Evolutionary conservation across 495 filamentous ascomycete genomes (phyloP).

Genomic region (Apiosordaria backusii): DNA sequence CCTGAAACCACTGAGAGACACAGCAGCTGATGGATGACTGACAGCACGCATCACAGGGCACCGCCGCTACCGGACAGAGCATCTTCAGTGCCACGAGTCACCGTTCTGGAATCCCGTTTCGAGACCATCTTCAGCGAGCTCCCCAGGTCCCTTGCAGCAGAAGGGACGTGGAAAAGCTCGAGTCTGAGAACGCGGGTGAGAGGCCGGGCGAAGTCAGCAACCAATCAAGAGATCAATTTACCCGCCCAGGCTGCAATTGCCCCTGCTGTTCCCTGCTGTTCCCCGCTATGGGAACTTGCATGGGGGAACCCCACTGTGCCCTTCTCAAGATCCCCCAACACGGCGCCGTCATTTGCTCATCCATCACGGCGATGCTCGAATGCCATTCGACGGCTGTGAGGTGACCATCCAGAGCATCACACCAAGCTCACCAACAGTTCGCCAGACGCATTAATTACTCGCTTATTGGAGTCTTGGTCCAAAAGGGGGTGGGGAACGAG

Average conservation of each 20-base stretch:
- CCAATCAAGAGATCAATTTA: conserved; percentile 22
- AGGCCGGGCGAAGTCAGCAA: conserved; percentile 1
- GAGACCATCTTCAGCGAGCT: conserved; percentile 3
- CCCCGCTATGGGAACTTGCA: conserved; percentile 9
- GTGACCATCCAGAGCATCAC: conserved; percentile 7
- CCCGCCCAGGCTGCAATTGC: conserved; percentile 18
- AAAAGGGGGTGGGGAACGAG: neutral
- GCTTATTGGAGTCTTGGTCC: conserved; percentile 3
- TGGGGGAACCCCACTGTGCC: conserved; percentile 5
- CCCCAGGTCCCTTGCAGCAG: neutral
- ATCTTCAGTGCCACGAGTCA: neutral
- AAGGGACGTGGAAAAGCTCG: neutral
- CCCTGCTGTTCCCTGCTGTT: conserved; percentile 16
- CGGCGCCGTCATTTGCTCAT: neutral
- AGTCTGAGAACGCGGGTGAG: conserved; percentile 19
- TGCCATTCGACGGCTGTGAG: conserved; percentile 12
- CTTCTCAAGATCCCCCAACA: conserved; percentile 2
- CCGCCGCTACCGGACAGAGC: neutral
- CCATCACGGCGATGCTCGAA: conserved; percentile 12
- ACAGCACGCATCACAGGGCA: neutral
- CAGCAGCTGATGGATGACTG: neutral
- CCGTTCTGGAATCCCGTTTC: conserved; percentile 3
- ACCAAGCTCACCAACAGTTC: neutral
- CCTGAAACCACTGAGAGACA: neutral
- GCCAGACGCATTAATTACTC: conserved; percentile 11